Base-by-base conservation (phyloP, 805 yeast genomes). In the Monosporozyma aerobia region DNA sequence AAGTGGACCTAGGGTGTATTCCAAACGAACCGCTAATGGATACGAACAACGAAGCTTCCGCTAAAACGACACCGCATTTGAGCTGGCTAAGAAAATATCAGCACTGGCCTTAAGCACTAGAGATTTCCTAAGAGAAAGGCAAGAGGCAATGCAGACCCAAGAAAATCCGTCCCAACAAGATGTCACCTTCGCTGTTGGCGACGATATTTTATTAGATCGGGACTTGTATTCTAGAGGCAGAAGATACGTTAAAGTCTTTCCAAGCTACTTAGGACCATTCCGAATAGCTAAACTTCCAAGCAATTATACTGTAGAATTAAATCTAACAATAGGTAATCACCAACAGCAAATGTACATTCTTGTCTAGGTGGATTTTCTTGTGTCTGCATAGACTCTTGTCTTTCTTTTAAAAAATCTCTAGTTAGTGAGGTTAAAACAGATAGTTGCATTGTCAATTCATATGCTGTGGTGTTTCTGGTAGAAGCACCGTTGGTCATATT, bases 231-330 rank as follows among this genome's bases (percentile, higher is more conserved):
- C 44, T 39, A 40, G 23, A 2, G 39, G 44, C 5, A 54, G 53
- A 11, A 32, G 35, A 11, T 53, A 53, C 29, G 8, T 35, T 6
- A 47, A 47, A 23, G 16, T 46, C 6, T 48, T 48, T 45, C 51
- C 53, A 33, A 16, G 49, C 7, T 49, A 45, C 19, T 23, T 48
- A 9, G 56, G 55, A 11, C 57, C 56, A 23, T 55, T 48, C 25
- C 44, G 44, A 23, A 30, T 53, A 5, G 51, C 48, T 6, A 19
- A 25, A 22, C 23, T 51, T 11, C 32, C 32, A 7, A 30, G 46
- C 37, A 47, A 44, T 3, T 53, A 55, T 30, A 50, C 54, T 16
- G 48, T 32, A 19, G 56, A 54, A 33, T n/a, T 54, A 23, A 57
- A 56, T 32, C 40, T 54, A 48, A 51, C 52, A 2, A 13, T 0